Evolutionary conservation across 352 stramenopile species (phyloP).

Genomic region (Globisporangium carolinianum): DNA sequence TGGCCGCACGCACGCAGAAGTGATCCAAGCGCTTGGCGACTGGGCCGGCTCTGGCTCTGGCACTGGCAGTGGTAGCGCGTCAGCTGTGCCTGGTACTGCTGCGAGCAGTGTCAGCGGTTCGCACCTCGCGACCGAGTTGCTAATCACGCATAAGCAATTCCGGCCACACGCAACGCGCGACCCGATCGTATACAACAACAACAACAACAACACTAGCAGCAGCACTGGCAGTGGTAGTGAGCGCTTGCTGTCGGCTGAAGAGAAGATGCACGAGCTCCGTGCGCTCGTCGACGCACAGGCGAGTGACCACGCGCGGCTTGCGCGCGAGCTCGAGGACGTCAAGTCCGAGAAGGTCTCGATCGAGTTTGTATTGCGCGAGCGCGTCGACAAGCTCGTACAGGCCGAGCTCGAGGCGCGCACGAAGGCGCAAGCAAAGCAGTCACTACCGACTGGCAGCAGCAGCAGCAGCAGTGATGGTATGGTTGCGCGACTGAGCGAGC

Average conservation of each 20-base stretch:
- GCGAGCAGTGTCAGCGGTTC: not conserved
- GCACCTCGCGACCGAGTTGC: slow-evolving; percentile 22
- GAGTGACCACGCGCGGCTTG: slow-evolving; percentile 44
- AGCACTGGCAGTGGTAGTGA: not conserved
- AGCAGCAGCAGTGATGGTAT: slow-evolving; percentile 20
- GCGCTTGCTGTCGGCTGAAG: slow-evolving; percentile 60
- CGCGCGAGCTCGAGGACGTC: slow-evolving; percentile 82
- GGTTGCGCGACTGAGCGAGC: slow-evolving; percentile 22
- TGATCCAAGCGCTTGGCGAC: slow-evolving; percentile 62
- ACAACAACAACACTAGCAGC: slow-evolving; percentile 21
- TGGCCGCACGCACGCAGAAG: slow-evolving; percentile 46
- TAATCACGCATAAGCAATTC: slow-evolving; percentile 71
- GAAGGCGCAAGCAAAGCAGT: slow-evolving; percentile 23
- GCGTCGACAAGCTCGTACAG: slow-evolving; percentile 79
- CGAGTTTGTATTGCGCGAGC: slow-evolving; percentile 80
- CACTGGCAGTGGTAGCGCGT: not conserved
- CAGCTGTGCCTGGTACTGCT: not conserved
- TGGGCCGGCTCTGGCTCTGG: slow-evolving; percentile 16
- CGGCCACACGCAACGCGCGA: slow-evolving; percentile 24
- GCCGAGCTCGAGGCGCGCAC: slow-evolving; percentile 66
- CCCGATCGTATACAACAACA: slow-evolving; percentile 11
- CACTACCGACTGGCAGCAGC: slow-evolving; percentile 20
- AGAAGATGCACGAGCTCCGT: slow-evolving; percentile 84
- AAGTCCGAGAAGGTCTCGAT: slow-evolving; percentile 85
- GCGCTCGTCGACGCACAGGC: slow-evolving; percentile 50